Evolutionary conservation across 306 rosid genomes (phyloP), one percentile per base, ranked within the genome.

Genomic region (Vigna trinervia): DNA sequence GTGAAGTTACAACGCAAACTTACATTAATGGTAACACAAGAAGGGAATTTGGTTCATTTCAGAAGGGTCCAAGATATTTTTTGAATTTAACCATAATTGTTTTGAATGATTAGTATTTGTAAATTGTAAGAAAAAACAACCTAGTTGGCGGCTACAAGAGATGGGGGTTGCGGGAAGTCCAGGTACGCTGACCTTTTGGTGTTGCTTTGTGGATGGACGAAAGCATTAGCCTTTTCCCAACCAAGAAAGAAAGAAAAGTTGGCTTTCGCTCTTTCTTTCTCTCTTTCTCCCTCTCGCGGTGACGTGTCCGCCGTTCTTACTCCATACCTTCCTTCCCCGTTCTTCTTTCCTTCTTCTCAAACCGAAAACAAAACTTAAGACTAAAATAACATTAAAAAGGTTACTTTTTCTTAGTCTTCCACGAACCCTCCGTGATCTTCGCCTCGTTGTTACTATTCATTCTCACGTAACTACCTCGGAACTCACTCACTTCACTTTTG

Each of bases 261-360:
- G 74, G 69, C 50, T 80, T 69, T 76, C 54, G 34, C 77, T 78
- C 12, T 41, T 0, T 38, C 10, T 38, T 7, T 39, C 43, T 38
- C 43, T 23, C 77, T 39, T 11, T 39, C 11, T 39, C 38, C 8
- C 45, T 39, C 45, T 41, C 80, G 36, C 23, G 3, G 64, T 80
- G 78, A 79, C 90, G 90, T 88, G 92, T 74, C 79, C 59, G 13
- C 60, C 66, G 15, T 82, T 84, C 75, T 73, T 56, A 86, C 88
- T 67, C 78, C 9, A 76, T 88, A 8, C 89, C 87, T 84, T 90
- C 30, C 89, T 32, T 56, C 67, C 41, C n/a, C 71, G 26, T 82
- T 65, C 75, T 62, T 75, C 54, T 28, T 56, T 65, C 74, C 11
- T 19, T 7, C 46, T 57, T 12, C 46, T 75, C 2, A 32, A 14